These are phyloP conservation scores for Dryas drummondii DNA, from an alignment of 306 rosid genomes.

Conservation along the genomic window DNA sequence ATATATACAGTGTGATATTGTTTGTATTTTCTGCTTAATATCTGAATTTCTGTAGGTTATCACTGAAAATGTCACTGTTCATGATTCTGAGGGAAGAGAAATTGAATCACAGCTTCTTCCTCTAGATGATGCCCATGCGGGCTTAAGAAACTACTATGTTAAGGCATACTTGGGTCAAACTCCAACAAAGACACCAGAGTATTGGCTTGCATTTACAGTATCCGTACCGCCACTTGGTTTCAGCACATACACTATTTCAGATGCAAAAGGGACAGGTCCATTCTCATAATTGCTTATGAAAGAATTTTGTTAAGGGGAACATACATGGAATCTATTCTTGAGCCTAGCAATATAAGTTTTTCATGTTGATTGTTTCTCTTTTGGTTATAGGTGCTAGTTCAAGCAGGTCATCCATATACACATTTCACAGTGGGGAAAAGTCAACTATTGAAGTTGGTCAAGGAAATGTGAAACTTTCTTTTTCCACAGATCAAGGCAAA, in stretches of 20 bases:
- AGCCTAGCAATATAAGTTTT: conserved; percentile 17
- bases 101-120: conserved; percentile 56
- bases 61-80: conserved; percentile 42
- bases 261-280: conserved; percentile 38
- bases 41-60: conserved; percentile 35
- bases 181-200: conserved; percentile 46
- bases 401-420: conserved; percentile 50
- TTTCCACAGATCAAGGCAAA: conserved; percentile 39
- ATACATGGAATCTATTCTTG: conserved; percentile 17
- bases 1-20: not conserved
- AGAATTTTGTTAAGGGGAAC: not conserved
- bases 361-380: conserved; percentile 22
- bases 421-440: conserved; percentile 30
- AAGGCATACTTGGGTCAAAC: conserved; percentile 46
- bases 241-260: conserved; percentile 47
- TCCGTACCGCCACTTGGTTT: conserved; percentile 57
- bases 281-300: conserved; percentile 2
- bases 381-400: conserved; percentile 49
- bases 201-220: conserved; percentile 52
- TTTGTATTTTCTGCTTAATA: not conserved
- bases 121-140: conserved; percentile 24
- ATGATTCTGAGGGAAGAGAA: conserved; percentile 49
- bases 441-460: conserved; percentile 47
- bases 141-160: conserved; percentile 42
- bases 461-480: conserved; percentile 47